Conservation (phyloP, 2,329 filamentous ascomycete species). For the Magnaporthiopsis rhizophila region DNA sequence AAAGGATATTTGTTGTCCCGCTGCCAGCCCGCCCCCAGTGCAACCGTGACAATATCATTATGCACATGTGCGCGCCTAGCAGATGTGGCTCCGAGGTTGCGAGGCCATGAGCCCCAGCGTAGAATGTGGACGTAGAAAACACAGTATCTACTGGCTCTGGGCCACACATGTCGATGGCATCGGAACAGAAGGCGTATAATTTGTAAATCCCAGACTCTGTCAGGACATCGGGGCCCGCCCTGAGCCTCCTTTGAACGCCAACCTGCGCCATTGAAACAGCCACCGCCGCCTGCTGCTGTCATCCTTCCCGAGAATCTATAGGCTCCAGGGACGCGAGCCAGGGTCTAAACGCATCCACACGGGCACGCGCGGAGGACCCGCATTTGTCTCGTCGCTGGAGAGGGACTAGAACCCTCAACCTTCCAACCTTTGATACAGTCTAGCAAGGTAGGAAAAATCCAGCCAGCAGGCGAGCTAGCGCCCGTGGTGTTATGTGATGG, state of each 20-base stretch:
- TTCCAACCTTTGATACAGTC: no score
- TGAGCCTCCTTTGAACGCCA: background rate
- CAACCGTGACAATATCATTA: background rate
- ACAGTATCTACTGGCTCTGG: background rate
- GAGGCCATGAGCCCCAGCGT: background rate
- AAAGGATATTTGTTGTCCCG: no score
- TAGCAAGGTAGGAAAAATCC: background rate
- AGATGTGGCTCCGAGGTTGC: background rate
- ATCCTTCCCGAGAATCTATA: background rate
- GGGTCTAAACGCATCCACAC: background rate
- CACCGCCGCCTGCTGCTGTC: background rate
- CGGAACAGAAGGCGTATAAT: background rate
- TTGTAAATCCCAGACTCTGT: background rate
- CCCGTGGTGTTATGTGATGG: background rate
- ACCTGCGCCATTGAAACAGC: background rate
- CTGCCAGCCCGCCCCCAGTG: background rate
- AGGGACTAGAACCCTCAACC: no score
- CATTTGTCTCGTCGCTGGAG: no score
- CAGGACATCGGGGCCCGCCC: no score
- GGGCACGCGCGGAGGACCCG: no score
- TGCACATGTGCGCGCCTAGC: background rate
- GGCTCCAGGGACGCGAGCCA: background rate
- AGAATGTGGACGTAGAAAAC: background rate
- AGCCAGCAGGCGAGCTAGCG: background rate
- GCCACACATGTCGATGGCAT: background rate